Evolutionary conservation across 768 basidiomycete genomes (phyloP).

Genomic region (Dendrothele bispora): DNA sequence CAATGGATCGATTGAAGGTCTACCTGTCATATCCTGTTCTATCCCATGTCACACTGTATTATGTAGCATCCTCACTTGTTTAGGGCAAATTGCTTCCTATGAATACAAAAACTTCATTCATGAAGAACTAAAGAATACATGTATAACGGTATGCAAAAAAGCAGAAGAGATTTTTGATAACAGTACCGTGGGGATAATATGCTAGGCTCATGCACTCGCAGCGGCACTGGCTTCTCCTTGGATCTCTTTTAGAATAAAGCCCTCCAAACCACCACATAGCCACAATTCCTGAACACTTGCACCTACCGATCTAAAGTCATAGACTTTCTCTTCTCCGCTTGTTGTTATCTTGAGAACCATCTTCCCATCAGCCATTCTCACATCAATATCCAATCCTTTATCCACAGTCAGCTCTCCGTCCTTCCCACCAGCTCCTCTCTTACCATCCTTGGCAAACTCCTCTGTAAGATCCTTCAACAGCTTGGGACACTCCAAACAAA

Average conservation of each 20-base stretch:
- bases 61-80: too few relatives aligned
- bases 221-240: slow-evolving; percentile 27
- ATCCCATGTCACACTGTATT: too few relatives aligned
- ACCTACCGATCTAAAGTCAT: slow-evolving; percentile 78
- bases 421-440: slow-evolving; percentile 75
- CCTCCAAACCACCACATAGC: slow-evolving; percentile 93
- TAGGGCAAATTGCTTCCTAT: too few relatives aligned
- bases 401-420: slow-evolving; percentile 86
- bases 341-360: slow-evolving; percentile 49
- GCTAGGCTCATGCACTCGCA: neutral
- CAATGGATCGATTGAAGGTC: too few relatives aligned
- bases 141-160: neutral
- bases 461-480: slow-evolving; percentile 83
- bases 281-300: slow-evolving; percentile 96
- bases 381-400: slow-evolving; percentile 58
- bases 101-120: neutral
- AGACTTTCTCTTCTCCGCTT: slow-evolving; percentile 49
- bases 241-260: slow-evolving; percentile 82
- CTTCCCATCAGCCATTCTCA: slow-evolving; percentile 71
- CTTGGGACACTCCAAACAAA: slow-evolving; percentile 91
- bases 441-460: slow-evolving; percentile 69
- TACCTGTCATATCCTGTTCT: too few relatives aligned
- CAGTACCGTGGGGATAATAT: neutral
- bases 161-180: neutral
- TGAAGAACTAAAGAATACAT: neutral